Evolutionary conservation across 2,329 filamentous ascomycete genomes (phyloP).

Genomic region (Cladosporium phlei): DNA sequence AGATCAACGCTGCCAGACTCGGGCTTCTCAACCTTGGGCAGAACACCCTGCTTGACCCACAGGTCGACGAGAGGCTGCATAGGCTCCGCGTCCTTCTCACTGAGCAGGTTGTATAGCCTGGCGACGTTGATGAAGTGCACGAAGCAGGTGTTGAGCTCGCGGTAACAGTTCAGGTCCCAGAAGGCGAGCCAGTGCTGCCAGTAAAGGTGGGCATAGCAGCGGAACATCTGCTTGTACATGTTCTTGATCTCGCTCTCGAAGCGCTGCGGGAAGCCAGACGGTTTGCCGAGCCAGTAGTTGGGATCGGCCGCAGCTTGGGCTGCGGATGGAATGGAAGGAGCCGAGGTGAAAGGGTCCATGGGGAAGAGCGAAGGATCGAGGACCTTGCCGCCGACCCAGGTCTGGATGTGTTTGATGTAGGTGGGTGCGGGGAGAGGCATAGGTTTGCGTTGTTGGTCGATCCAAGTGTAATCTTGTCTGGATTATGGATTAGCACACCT

Average conservation of each 20-base stretch:
- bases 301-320: constrained; percentile 42
- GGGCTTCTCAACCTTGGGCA: constrained; percentile 51
- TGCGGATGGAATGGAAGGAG: constrained; percentile 49
- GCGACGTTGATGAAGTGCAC: constrained; percentile 57
- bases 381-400: constrained; percentile 95
- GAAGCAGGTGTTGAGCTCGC: constrained; percentile 51
- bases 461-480: constrained; percentile 96
- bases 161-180: constrained; percentile 45
- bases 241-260: constrained; percentile 71
- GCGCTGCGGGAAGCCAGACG: constrained; percentile 61
- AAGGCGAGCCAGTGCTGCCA: constrained; percentile 50
- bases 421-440: constrained; percentile 88
- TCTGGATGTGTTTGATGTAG: constrained; percentile 93
- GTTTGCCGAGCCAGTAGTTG: constrained; percentile 81
- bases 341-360: constrained; percentile 69
- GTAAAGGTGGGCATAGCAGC: constrained; percentile 51
- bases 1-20: constrained; percentile 7
- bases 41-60: constrained; percentile 82
- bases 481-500: not conserved
- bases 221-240: constrained; percentile 53
- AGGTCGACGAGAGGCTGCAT: constrained; percentile 93
- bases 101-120: constrained; percentile 72
- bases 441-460: constrained; percentile 79
- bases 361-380: constrained; percentile 87
- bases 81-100: constrained; percentile 85